phyloP scores from a whole-genome alignment of 495 filamentous ascomycete genomes.

The Trichocladium uniseriatum region DNA sequence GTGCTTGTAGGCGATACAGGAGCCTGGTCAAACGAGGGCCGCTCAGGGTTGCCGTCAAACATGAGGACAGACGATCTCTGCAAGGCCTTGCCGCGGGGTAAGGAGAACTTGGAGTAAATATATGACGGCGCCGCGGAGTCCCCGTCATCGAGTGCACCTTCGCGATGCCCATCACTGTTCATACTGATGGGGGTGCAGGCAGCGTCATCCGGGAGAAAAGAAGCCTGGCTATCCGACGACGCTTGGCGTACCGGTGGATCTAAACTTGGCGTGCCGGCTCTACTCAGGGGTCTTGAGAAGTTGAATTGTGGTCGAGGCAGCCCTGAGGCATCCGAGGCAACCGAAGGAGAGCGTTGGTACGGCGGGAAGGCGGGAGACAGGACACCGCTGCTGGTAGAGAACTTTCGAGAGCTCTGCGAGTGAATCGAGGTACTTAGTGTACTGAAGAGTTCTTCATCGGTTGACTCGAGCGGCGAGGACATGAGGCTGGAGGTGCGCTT shows the following conservation, averaged over 20 bases:
- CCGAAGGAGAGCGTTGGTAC: conserved; percentile 65
- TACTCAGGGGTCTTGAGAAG: conserved; percentile 83
- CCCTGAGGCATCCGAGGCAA: conserved; percentile 63
- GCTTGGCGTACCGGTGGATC: conserved; percentile 50
- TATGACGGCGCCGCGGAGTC: conserved; percentile 56
- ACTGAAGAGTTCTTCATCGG: conserved; percentile 30
- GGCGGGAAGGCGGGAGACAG: conserved; percentile 48
- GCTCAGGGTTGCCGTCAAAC: conserved; percentile 46
- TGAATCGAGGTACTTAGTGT: conserved; percentile 34
- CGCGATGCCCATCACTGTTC: conserved; percentile 49
- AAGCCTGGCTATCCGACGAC: conserved; percentile 54
- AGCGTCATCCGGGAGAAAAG: conserved; percentile 50
- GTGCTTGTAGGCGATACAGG: conserved; percentile 37
- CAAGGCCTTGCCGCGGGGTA: conserved; percentile 71
- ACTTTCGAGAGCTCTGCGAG: conserved; percentile 42
- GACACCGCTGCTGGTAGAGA: conserved; percentile 55
- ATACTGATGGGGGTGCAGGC: conserved; percentile 56
- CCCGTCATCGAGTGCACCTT: conserved; percentile 31
- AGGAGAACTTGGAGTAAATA: conserved; percentile 69
- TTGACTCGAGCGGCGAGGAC: conserved; percentile 34
- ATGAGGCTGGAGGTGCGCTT: conserved; percentile 40
- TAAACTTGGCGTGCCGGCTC: conserved; percentile 56
- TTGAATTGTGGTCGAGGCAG: conserved; percentile 74
- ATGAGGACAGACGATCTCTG: conserved; percentile 59
- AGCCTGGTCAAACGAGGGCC: conserved; percentile 53